phyloP scores from a whole-genome alignment of 495 filamentous ascomycete genomes.

The Cetradonia linearis region DNA sequence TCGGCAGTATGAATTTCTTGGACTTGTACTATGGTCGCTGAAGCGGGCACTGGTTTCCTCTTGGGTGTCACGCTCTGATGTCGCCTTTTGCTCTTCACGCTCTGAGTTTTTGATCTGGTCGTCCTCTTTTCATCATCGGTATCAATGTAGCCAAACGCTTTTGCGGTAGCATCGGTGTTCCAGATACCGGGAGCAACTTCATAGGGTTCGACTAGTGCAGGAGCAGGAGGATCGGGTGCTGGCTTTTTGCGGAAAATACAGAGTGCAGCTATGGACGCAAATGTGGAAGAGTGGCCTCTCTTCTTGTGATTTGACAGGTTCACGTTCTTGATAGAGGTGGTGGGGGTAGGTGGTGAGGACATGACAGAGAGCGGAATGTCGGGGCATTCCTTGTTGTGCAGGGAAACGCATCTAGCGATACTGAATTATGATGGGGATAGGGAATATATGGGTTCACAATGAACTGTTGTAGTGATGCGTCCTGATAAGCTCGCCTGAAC shows the following conservation, averaged over 20 bases:
- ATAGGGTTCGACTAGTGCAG: conserved; percentile 10
- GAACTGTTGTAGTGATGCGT: neutral
- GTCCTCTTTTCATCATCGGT: neutral
- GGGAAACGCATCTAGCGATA: conserved; percentile 4
- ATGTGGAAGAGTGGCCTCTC: conserved; percentile 2
- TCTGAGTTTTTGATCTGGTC: conserved; percentile 1
- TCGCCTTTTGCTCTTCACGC: neutral
- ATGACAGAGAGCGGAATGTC: conserved; percentile 3
- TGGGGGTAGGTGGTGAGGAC: conserved; percentile 11
- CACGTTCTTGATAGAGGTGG: conserved; percentile 5
- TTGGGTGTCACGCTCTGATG: neutral
- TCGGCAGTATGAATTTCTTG: conserved; percentile 5
- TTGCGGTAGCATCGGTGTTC: conserved; percentile 18
- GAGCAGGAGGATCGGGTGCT: neutral
- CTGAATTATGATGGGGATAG: neutral
- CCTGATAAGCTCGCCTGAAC: neutral
- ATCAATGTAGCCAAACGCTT: conserved; percentile 14
- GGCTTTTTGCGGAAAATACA: conserved; percentile 10
- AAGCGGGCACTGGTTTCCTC: conserved; percentile 6
- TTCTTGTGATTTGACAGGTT: conserved; percentile 1
- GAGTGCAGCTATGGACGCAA: conserved; percentile 13
- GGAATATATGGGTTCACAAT: neutral
- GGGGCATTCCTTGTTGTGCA: conserved; percentile 16
- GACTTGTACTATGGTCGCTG: neutral
- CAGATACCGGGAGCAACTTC: conserved; percentile 17